phyloP scores from a whole-genome alignment of 2,329 filamentous ascomycete species.

The Aureobasidium musti region DNA sequence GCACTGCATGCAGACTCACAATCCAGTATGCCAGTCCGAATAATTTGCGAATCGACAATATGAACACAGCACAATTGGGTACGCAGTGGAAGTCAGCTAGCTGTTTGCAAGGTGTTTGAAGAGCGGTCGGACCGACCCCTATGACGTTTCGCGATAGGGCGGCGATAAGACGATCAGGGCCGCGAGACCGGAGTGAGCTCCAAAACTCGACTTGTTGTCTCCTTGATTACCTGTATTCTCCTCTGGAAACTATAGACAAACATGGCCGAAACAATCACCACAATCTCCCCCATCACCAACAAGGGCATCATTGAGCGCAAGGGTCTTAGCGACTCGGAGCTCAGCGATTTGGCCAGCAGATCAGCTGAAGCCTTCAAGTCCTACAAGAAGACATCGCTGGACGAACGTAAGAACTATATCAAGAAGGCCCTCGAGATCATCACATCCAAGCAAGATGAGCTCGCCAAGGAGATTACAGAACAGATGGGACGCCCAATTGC shows the following conservation, averaged over 20 bases:
- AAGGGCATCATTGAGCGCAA: constrained; percentile 77
- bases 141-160: constrained; percentile 8
- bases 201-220: constrained; percentile 9
- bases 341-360: constrained; percentile 69
- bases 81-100: too few species aligned
- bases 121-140: too few species aligned
- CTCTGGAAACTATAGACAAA: constrained; percentile 23
- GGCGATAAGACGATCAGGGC: background rate
- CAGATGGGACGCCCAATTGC: constrained; percentile 95
- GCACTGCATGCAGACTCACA: too few species aligned
- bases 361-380: constrained; percentile 74
- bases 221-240: background rate
- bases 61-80: too few species aligned
- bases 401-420: constrained; percentile 76
- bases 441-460: constrained; percentile 69
- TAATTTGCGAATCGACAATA: too few species aligned
- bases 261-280: constrained; percentile 64
- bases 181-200: constrained; percentile 5
- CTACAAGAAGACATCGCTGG: constrained; percentile 73
- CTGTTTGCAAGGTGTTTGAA: too few species aligned
- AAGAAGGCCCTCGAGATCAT: constrained; percentile 75
- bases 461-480: constrained; percentile 82
- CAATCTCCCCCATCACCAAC: constrained; percentile 89
- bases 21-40: too few species aligned
- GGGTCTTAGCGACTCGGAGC: constrained; percentile 69